A percentile compares a stretch with the other conserved stretches of the same genome.
These are phyloP conservation scores for Epichloe sp. DNA, from an alignment of 2,329 filamentous ascomycete species.

Conservation along the genomic window DNA sequence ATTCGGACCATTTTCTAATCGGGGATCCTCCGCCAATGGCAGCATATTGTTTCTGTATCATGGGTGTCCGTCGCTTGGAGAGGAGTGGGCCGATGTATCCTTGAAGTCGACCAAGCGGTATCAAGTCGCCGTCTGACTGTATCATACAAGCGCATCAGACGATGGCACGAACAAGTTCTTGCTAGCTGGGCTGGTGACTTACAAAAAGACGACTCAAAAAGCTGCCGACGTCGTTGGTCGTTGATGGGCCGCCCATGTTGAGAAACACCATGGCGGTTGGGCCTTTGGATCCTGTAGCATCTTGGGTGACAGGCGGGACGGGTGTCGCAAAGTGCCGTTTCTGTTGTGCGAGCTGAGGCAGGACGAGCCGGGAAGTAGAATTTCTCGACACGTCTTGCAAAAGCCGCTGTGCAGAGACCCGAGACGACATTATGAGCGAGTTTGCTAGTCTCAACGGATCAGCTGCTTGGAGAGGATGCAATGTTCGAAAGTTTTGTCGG, in stretches of 20 bases:
- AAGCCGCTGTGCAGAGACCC: constrained; percentile 18
- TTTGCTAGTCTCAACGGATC: neutral
- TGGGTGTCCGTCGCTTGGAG: constrained; percentile 75
- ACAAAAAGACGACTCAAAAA: constrained; percentile 91
- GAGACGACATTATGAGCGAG: constrained; percentile 17
- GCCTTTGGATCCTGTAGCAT: constrained; percentile 56
- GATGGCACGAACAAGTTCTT: neutral
- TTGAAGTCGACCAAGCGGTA: constrained; percentile 87
- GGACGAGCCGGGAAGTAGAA: constrained; percentile 14
- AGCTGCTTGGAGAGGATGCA: neutral
- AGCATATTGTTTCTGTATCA: constrained; percentile 91
- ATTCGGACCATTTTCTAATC: constrained; percentile 95
- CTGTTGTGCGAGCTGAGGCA: constrained; percentile 19
- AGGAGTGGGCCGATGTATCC: constrained; percentile 83
- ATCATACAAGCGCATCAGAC: constrained; percentile 3
- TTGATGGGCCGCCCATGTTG: constrained; percentile 96
- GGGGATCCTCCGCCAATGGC: constrained; percentile 96
- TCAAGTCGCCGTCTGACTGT: constrained; percentile 83
- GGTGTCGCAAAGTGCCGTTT: constrained; percentile 23
- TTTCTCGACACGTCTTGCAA: constrained; percentile 14
- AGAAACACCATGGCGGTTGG: constrained; percentile 97
- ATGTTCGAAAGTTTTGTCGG: neutral
- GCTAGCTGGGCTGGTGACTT: constrained; percentile 22
- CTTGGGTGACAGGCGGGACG: constrained; percentile 67
- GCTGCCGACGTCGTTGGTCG: constrained; percentile 72